These are phyloP conservation scores for Ogataea saltuana DNA, from an alignment of 805 yeast species.

Conservation along the genomic window DNA sequence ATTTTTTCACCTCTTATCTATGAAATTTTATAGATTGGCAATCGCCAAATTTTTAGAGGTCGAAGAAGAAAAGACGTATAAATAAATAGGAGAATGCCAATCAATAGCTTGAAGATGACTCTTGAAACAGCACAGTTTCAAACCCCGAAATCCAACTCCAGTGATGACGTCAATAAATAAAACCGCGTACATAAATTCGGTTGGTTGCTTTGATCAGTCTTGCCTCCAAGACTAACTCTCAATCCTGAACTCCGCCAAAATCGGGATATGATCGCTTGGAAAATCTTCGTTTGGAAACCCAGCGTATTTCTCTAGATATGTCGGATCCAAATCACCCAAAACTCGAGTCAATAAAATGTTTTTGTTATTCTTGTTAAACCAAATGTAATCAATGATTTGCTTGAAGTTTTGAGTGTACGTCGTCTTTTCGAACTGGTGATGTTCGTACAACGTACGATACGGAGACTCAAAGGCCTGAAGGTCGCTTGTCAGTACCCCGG, in stretches of 20 bases:
- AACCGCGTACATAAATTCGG: too few species aligned
- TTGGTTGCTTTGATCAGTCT: neutral
- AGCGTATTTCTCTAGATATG: conserved; percentile 33
- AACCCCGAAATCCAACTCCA: too few species aligned
- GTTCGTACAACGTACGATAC: conserved; percentile 28
- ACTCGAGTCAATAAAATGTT: conserved; percentile 44
- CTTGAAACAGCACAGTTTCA: too few species aligned
- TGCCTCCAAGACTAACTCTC: conserved; percentile 2
- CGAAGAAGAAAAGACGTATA: too few species aligned
- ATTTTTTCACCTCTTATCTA: too few species aligned
- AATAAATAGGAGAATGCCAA: too few species aligned
- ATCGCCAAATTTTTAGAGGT: too few species aligned
- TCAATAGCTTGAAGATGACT: too few species aligned
- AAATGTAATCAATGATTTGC: conserved; percentile 59
- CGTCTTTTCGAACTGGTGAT: conserved; percentile 33
- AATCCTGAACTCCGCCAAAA: conserved; percentile 27
- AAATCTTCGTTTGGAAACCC: conserved; percentile 58
- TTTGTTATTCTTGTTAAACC: conserved; percentile 43
- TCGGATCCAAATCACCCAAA: conserved; percentile 50
- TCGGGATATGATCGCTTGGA: conserved; percentile 52
- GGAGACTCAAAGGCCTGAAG: conserved; percentile 31
- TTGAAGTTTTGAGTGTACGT: conserved; percentile 52
- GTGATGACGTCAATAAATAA: too few species aligned
- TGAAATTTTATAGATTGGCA: too few species aligned
- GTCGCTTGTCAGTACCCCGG: conserved; percentile 12